These are phyloP conservation scores for Gamarada debralockiae DNA, from an alignment of 495 filamentous ascomycete species.

Conservation along the genomic window DNA sequence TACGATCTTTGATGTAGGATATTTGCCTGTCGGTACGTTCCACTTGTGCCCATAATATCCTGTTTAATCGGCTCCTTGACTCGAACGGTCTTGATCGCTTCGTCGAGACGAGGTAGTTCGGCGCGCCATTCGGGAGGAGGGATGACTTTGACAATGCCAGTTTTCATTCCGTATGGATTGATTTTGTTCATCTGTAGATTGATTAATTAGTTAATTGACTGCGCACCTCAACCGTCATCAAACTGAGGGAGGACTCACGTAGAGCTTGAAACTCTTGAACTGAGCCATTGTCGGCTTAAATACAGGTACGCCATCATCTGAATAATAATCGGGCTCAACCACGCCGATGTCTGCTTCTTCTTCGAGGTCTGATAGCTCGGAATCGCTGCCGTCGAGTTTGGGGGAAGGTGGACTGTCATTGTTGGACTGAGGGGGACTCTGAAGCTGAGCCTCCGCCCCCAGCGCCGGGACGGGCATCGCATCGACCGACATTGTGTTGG, in stretches of 20 bases:
- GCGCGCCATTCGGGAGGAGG: constrained; percentile 93
- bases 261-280: constrained; percentile 88
- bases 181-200: constrained; percentile 64
- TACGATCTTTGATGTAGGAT: constrained; percentile 93
- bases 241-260: constrained; percentile 23
- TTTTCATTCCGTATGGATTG: constrained; percentile 93
- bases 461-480: constrained; percentile 13
- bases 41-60: constrained; percentile 91
- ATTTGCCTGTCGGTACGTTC: constrained; percentile 93
- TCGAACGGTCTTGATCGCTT: constrained; percentile 83
- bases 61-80: constrained; percentile 97
- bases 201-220: constrained; percentile 3
- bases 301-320: constrained; percentile 81
- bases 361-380: constrained; percentile 54
- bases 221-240: not conserved
- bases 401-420: not conserved
- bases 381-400: constrained; percentile 37
- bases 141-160: constrained; percentile 92
- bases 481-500: constrained; percentile 19
- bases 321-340: constrained; percentile 79
- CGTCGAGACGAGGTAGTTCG: constrained; percentile 69
- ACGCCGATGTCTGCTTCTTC: constrained; percentile 62
- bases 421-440: constrained; percentile 23
- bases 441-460: constrained; percentile 13
- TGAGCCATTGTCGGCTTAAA: constrained; percentile 95